Evolutionary conservation across 805 yeast genomes (phyloP).

Genomic region (Wickerhamomyces alni): DNA sequence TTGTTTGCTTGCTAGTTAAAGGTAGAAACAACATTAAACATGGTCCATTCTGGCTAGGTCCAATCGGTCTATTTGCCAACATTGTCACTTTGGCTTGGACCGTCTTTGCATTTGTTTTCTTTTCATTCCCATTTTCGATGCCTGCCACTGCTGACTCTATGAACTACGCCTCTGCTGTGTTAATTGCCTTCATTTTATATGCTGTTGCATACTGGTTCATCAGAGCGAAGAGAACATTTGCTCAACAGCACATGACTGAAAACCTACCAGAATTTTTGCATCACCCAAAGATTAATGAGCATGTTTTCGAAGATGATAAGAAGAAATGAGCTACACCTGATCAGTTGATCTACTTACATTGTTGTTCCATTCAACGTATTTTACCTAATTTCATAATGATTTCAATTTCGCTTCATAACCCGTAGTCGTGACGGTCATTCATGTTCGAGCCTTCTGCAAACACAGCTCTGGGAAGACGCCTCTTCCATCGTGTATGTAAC

Average conservation of each 20-base stretch:
- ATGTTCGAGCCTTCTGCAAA: constrained; percentile 9
- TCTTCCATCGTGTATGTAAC: constrained; percentile 30
- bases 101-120: constrained; percentile 49
- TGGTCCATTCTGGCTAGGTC: constrained; percentile 65
- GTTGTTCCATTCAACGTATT: no score
- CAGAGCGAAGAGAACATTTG: constrained; percentile 29
- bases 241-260: constrained; percentile 19
- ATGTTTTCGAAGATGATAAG: not conserved
- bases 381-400: no score
- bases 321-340: not conserved
- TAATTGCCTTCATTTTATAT: constrained; percentile 38
- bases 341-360: no score
- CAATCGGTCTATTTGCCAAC: constrained; percentile 44
- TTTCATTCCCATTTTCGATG: constrained; percentile 55
- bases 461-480: constrained; percentile 37
- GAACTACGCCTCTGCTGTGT: constrained; percentile 62
- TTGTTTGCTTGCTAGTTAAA: constrained; percentile 37
- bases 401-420: no score
- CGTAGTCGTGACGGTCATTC: not conserved
- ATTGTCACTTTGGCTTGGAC: constrained; percentile 51
- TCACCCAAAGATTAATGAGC: not conserved
- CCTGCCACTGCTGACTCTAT: constrained; percentile 55
- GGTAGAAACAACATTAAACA: constrained; percentile 47
- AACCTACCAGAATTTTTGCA: constrained; percentile 5
- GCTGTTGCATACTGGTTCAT: constrained; percentile 47